Evolutionary conservation across 1,139 yeast species (phyloP).

Genomic region (Candida gigantensis): DNA sequence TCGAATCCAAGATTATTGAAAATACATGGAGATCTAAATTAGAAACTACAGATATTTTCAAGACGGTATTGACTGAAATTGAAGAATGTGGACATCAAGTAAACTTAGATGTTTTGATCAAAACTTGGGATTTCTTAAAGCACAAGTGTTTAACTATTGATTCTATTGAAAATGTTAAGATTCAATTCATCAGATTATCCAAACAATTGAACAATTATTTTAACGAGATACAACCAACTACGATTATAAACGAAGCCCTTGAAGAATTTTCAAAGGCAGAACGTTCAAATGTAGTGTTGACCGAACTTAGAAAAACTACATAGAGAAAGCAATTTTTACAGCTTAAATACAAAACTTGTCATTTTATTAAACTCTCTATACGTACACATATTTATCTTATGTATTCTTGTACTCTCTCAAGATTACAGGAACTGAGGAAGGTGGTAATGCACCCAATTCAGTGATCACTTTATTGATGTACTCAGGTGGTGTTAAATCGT

Average conservation of each 20-base stretch:
- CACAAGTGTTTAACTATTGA: constrained; percentile 39
- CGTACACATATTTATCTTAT: constrained; percentile 16
- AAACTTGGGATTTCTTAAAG: constrained; percentile 27
- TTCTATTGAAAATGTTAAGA: constrained; percentile 63
- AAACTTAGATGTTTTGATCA: constrained; percentile 17
- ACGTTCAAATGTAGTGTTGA: constrained; percentile 31
- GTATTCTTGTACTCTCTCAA: constrained; percentile 82
- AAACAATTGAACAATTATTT: constrained; percentile 20
- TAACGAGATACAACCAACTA: constrained; percentile 11
- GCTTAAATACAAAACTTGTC: too few relatives aligned
- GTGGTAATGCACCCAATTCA: constrained; percentile 94
- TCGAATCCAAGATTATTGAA: constrained; percentile 34
- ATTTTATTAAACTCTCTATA: not conserved
- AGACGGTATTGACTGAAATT: constrained; percentile 15
- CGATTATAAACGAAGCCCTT: constrained; percentile 23
- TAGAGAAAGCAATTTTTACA: too few relatives aligned
- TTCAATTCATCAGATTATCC: constrained; percentile 44
- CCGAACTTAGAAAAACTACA: constrained; percentile 23
- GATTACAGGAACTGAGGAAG: constrained; percentile 95
- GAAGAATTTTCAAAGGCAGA: constrained; percentile 26
- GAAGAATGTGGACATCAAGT: constrained; percentile 12
- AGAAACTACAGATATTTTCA: constrained; percentile 40
- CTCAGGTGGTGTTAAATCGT: constrained; percentile 93
- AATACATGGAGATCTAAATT: constrained; percentile 64
- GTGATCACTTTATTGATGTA: constrained; percentile 93